Conservation (phyloP, 176 grass and related monocot species). For the Oryza brachyantha region DNA sequence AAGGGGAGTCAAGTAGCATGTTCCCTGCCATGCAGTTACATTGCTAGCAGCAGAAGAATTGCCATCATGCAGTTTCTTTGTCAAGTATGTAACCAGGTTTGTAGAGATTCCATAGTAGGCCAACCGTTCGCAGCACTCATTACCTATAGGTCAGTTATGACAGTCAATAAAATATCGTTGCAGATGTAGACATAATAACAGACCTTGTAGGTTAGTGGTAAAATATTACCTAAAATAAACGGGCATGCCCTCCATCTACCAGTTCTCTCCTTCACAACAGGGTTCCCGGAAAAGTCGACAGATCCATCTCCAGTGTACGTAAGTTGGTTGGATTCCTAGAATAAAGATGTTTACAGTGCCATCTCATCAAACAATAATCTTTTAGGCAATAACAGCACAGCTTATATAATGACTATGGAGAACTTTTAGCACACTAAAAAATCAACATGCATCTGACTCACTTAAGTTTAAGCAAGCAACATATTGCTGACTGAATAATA, state of each 20-base stretch:
- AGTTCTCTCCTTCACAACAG: constrained; percentile 63
- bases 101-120: constrained; percentile 84
- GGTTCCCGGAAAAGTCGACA: constrained; percentile 66
- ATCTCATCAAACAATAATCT: not conserved
- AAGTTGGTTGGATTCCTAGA: constrained; percentile 51
- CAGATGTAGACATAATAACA: not conserved
- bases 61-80: constrained; percentile 78
- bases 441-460: no score
- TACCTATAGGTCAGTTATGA: constrained; percentile 45
- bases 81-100: constrained; percentile 87
- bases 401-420: not conserved
- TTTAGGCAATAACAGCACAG: not conserved
- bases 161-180: not conserved
- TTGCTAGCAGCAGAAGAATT: constrained; percentile 76
- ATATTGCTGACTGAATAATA: not conserved
- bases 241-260: constrained; percentile 91
- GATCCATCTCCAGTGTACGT: constrained; percentile 81
- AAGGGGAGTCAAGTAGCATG: constrained; percentile 78
- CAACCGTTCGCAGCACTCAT: constrained; percentile 83
- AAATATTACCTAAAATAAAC: constrained; percentile 73
- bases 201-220: not conserved
- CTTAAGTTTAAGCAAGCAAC: not conserved
- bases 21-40: constrained; percentile 84
- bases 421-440: not conserved
- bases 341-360: not conserved